These are phyloP conservation scores for Metschnikowia bowlesiae DNA, from an alignment of 805 yeast species.

Conservation along the genomic window DNA sequence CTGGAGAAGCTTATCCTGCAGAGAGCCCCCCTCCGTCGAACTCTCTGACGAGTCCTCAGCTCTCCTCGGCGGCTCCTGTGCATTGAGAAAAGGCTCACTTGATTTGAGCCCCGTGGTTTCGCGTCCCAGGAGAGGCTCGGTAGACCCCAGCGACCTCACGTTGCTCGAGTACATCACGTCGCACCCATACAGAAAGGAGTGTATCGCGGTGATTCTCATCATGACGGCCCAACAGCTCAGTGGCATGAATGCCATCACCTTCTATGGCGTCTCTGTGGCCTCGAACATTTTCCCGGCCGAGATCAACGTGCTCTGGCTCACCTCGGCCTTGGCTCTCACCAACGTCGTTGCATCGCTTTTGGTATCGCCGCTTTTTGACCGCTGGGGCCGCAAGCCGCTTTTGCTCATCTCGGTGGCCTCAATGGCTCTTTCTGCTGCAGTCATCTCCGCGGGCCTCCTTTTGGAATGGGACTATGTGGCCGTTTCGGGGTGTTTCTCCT, in stretches of 20 bases:
- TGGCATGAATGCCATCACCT: conserved; percentile 25
- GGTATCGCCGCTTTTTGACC: conserved; percentile 18
- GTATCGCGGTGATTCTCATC: conserved; percentile 28
- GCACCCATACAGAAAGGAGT: conserved; percentile 20
- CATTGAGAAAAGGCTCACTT: background rate
- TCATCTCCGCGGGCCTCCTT: conserved; percentile 25
- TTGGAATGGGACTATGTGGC: conserved; percentile 15
- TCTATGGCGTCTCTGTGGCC: conserved; percentile 22
- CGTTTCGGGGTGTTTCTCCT: conserved; percentile 28
- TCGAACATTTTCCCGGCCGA: conserved; percentile 11
- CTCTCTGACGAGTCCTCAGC: conserved; percentile 2
- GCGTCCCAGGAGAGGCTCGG: conserved; percentile 13
- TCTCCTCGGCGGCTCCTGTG: background rate
- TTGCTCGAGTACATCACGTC: conserved; percentile 19
- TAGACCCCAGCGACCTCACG: conserved; percentile 25
- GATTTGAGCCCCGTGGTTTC: background rate
- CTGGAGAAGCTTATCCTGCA: conserved; percentile 28
- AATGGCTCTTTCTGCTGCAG: conserved; percentile 23
- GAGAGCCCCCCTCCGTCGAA: background rate
- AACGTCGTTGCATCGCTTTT: conserved; percentile 17
- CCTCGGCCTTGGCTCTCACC: conserved; percentile 16
- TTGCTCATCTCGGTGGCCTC: conserved; percentile 21
- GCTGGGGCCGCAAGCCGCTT: conserved; percentile 23
- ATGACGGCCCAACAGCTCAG: conserved; percentile 38
- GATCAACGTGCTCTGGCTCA: conserved; percentile 16